Percentiles rank a stretch among this genome's conserved stretches.
Conservation (phyloP, 2,329 filamentous ascomycete genomes). For the Aspergillus nomiae region DNA sequence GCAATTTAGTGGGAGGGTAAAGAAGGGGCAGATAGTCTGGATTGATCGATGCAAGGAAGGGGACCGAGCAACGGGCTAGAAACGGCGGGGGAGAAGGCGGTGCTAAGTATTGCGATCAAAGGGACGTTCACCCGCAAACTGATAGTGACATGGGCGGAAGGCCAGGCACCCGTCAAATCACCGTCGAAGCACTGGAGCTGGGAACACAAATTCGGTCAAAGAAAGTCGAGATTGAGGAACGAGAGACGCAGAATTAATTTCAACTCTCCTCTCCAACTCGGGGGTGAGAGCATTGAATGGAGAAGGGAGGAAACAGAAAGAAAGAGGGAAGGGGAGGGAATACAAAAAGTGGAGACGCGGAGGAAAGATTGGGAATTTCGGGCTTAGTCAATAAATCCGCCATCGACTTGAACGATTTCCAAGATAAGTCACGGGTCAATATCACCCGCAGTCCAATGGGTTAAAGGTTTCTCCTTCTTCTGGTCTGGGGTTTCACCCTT, state of each 20-base stretch:
- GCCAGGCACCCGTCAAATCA: constrained; percentile 2
- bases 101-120: constrained; percentile 20
- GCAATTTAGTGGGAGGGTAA: neutral
- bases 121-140: constrained; percentile 29
- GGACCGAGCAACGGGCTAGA: constrained; percentile 15
- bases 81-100: constrained; percentile 19
- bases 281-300: constrained; percentile 19
- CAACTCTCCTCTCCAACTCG: neutral
- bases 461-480: neutral
- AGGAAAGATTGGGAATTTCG: constrained; percentile 3
- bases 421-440: neutral
- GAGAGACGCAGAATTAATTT: neutral
- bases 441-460: neutral
- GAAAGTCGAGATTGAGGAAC: constrained; percentile 1
- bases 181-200: constrained; percentile 12
- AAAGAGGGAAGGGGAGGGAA: constrained; percentile 9
- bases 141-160: constrained; percentile 17
- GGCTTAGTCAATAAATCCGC: constrained; percentile 8
- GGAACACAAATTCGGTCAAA: constrained; percentile 18
- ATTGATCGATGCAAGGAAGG: constrained; percentile 9
- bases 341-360: constrained; percentile 15
- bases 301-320: constrained; percentile 18
- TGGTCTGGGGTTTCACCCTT: neutral
- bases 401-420: neutral
- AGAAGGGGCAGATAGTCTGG: constrained; percentile 1